Base-by-base conservation (phyloP, 2,329 filamentous ascomycete species). In the Fusarium oxysporum region DNA sequence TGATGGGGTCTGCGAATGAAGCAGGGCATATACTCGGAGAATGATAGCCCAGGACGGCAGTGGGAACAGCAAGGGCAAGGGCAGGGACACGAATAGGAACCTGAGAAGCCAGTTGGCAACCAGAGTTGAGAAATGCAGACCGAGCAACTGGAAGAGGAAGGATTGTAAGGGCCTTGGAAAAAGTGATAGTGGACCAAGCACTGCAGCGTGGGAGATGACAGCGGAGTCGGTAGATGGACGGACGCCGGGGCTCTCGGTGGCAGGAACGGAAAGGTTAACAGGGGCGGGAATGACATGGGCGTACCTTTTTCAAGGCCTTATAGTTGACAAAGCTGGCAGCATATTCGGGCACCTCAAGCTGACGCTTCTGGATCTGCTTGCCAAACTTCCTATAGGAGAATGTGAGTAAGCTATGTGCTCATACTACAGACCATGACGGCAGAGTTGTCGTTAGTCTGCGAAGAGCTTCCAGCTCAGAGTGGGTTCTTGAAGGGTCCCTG, bases 291-390 rank as follows among this genome's bases (percentile, higher is more conserved):
- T 55, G 60, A 25, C 44, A 76, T 55, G 62, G 73, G 48, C 84
- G 71, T 81, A 97, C 96, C 94, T 98, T 98, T 85, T 99, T 99
- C 77, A 99, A 88, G 68, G 95, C 95, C 86, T 99, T 99, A 87
- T 99, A 99, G 85, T 99, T 98, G 78, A 98, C 95, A 82, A 99
- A 99, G 84, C 95, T 98, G 74, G 96, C 95, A 71, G 96, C 96
- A 92, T 99, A 99, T 89, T 99, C 96, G 68, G 96, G 96, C 68
- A 99, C 95, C 83, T 99, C 96, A 80, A 99, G 93, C 89, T 99
- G 96, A 82, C 95, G 92, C 87, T 97, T 97, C 87, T 98, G 96
- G 77, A 99, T 97, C 82, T 98, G 94, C 88, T 99, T 99, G 83
- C 96, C 96, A 87, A 99, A 99, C 90, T 99, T 99, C 96, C 96